Conservation (phyloP, 345 rosid species). For the Durio zibethinus region DNA sequence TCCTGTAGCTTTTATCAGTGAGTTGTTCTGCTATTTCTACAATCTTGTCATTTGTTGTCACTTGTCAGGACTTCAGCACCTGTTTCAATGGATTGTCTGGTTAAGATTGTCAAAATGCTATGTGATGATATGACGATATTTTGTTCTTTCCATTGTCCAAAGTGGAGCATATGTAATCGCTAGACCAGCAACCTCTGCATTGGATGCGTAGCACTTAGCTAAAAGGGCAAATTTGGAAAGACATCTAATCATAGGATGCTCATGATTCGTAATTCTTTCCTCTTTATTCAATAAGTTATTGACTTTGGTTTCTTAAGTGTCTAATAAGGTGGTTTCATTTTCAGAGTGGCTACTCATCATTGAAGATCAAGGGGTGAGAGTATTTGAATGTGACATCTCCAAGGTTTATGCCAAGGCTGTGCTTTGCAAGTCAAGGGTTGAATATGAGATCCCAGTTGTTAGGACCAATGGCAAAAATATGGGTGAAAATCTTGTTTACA, state of each 20-base stretch:
- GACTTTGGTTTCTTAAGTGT: background rate
- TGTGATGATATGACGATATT: conserved; percentile 1
- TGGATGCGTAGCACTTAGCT: background rate
- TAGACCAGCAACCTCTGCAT: conserved; percentile 2
- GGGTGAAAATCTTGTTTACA: conserved; percentile 6
- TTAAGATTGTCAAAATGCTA: conserved; percentile 5
- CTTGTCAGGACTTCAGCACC: background rate
- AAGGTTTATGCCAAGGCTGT: conserved; percentile 48
- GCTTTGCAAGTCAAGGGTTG: conserved; percentile 35
- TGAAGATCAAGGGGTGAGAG: conserved; percentile 57
- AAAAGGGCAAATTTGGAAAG: background rate
- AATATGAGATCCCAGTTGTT: conserved; percentile 22
- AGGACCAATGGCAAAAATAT: conserved; percentile 22
- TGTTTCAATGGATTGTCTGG: background rate
- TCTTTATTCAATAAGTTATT: background rate
- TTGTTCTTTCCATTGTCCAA: conserved; percentile 4
- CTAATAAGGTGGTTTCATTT: conserved; percentile 20
- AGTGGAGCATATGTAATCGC: conserved; percentile 3
- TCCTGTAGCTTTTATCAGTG: conserved; percentile 60
- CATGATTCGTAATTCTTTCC: conserved; percentile 5
- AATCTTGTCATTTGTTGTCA: conserved; percentile 16
- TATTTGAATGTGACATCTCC: conserved; percentile 48
- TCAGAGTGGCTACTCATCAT: conserved; percentile 61
- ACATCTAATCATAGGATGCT: background rate
- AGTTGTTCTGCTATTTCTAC: conserved; percentile 31